Evolutionary conservation across 2,329 filamentous ascomycete genomes (phyloP).

Genomic region (Pleomassaria siparia): DNA sequence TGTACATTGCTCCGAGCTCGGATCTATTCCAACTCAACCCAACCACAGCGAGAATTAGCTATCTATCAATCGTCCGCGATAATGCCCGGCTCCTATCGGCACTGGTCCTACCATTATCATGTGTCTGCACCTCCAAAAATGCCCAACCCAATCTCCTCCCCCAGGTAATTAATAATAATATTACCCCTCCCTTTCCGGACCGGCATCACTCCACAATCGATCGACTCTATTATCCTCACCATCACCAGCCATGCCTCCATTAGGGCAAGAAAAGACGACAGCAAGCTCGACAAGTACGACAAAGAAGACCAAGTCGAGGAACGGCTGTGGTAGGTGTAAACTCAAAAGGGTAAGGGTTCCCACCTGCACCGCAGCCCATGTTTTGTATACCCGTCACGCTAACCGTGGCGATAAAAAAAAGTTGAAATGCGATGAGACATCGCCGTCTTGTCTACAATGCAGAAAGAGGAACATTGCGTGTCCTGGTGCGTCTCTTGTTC

Average conservation of each 20-base stretch:
- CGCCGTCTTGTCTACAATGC: slow-evolving; percentile 48
- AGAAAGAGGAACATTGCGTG: slow-evolving; percentile 46
- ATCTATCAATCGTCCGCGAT: slow-evolving; percentile 11
- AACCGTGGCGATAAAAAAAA: slow-evolving; percentile 22
- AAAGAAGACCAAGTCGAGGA: slow-evolving; percentile 41
- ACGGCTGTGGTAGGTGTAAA: slow-evolving; percentile 39
- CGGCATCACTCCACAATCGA: slow-evolving; percentile 22
- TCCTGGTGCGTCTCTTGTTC: slow-evolving; percentile 39
- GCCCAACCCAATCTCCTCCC: slow-evolving; percentile 8
- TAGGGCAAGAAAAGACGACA: slow-evolving; percentile 27
- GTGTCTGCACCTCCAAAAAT: slow-evolving; percentile 26
- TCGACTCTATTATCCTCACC: slow-evolving; percentile 18
- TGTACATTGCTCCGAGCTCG: not conserved
- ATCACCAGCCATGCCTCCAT: slow-evolving; percentile 31
- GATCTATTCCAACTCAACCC: not conserved
- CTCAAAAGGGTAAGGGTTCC: slow-evolving; percentile 32
- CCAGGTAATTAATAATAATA: too few species aligned
- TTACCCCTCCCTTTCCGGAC: slow-evolving; percentile 3
- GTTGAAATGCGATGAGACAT: slow-evolving; percentile 50
- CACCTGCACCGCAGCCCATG: too few species aligned
- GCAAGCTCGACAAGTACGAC: slow-evolving; percentile 29
- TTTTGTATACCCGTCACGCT: slow-evolving; percentile 11
- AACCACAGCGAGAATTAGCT: not conserved
- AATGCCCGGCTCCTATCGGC: slow-evolving; percentile 26
- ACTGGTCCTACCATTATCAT: slow-evolving; percentile 13